Percentiles rank a stretch among this genome's conserved stretches.
Conservation (phyloP, 73 alveolate species). For the Uronychia setigera region DNA sequence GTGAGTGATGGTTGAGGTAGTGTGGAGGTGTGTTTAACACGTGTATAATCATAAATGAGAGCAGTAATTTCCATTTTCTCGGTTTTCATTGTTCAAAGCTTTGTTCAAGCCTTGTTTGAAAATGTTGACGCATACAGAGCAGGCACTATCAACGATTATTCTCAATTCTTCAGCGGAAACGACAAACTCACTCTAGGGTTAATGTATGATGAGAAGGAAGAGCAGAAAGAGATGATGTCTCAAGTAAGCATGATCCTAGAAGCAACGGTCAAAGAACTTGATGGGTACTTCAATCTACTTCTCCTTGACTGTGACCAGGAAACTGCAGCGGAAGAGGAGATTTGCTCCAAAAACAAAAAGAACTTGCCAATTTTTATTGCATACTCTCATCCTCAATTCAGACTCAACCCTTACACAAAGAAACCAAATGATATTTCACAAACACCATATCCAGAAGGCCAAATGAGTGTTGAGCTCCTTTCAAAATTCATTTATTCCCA, state of each 20-base stretch:
- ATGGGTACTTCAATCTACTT: neutral
- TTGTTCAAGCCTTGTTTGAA: too few relatives aligned
- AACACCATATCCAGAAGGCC: neutral
- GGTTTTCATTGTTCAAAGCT: too few relatives aligned
- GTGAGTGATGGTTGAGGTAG: too few relatives aligned
- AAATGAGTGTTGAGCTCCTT: neutral
- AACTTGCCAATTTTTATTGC: neutral
- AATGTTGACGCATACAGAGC: too few relatives aligned
- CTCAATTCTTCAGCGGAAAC: neutral
- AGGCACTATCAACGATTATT: too few relatives aligned
- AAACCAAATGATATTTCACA: neutral
- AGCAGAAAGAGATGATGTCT: neutral
- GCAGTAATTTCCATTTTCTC: too few relatives aligned
- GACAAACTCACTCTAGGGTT: neutral
- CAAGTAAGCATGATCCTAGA: neutral
- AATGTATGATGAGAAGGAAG: neutral
- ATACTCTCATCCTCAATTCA: neutral
- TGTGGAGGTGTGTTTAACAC: too few relatives aligned
- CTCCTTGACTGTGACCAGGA: neutral
- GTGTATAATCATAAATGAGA: too few relatives aligned
- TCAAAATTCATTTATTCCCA: neutral
- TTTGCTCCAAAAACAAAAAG: neutral
- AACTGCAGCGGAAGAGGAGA: neutral
- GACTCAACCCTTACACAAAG: neutral
- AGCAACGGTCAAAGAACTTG: neutral